Base-by-base conservation (phyloP, 1,284 basidiomycete species). In the Ceratobasidium sp. region DNA sequence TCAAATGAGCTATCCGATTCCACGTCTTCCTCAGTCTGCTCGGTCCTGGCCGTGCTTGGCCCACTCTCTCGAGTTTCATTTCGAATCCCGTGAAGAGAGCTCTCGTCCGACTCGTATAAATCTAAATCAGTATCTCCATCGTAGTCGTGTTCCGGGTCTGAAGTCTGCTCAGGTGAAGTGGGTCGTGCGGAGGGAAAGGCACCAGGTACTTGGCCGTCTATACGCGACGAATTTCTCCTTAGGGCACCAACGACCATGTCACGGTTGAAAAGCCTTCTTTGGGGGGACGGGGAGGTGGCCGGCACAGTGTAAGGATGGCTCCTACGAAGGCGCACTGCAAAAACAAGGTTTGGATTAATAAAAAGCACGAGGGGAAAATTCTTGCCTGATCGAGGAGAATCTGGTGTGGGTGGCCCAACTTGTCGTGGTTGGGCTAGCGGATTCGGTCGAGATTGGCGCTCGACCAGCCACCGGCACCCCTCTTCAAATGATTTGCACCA, bases 401-500 rank as follows among this genome's bases (percentile, higher is more conserved):
- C 50, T n/a, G 50, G 17, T 27, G 7, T 5, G 48, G 33, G 14
- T 44, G 17, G 14, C 36, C 22, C 4, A 7, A 1, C 2, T 27
- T n/a, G n/a, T 41, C 36, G 36, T 41, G 36, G 36, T 41, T 41
- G 24, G 7, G 29, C 29, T 27, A 24, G 54, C 54, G 54, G 54
- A 31, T 5, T 56, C 33, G 31, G 33, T 24, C 9, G 54, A 17
- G 50, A 31, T 29, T 48, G 17, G 9, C 24, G 36, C 1, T 24
- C 53, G 9, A 17, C 11, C n/a, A 71, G 19, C 66, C 66, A 71
- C 5, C 19, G 36, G 33, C 66, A 57, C 14, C 51, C 66, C 4
- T 59, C 36, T 24, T 31, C 66, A 29, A 41, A 11, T n/a, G 53
- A 57, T 19, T 14, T n/a, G 22, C 53, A 71, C 54, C 51, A 71